These are phyloP conservation scores for Lasiosphaeria ovina DNA, from an alignment of 495 filamentous ascomycete species.

Conservation along the genomic window DNA sequence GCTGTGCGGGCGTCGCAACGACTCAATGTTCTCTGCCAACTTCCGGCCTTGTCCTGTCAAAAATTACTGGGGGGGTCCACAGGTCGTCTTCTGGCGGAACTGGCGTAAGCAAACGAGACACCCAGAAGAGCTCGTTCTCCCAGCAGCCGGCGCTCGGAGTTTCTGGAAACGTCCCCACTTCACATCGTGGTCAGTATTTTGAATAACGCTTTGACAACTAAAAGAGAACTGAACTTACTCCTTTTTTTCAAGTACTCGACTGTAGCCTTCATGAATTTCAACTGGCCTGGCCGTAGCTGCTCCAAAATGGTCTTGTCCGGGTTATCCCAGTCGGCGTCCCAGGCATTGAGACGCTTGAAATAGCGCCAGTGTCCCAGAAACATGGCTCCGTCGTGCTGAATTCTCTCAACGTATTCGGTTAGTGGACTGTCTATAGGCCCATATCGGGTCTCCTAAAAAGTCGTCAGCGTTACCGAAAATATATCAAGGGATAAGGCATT, in stretches of 20 bases:
- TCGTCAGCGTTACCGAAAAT: background rate
- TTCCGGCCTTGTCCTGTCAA: slow-evolving; percentile 21
- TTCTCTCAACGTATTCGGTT: slow-evolving; percentile 24
- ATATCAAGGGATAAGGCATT: background rate
- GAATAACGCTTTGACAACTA: background rate
- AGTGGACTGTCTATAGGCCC: slow-evolving; percentile 18
- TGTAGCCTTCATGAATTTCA: slow-evolving; percentile 18
- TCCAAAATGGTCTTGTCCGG: slow-evolving; percentile 9
- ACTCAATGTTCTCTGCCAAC: slow-evolving; percentile 21
- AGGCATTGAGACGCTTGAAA: slow-evolving; percentile 29
- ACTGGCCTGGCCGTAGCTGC: slow-evolving; percentile 19
- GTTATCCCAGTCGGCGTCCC: slow-evolving; percentile 22
- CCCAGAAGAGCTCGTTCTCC: slow-evolving; percentile 31
- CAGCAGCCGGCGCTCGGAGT: slow-evolving; percentile 24
- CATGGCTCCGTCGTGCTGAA: slow-evolving; percentile 24
- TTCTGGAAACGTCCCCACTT: slow-evolving; percentile 20
- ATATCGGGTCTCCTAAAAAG: slow-evolving; percentile 28
- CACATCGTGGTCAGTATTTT: background rate
- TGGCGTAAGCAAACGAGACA: slow-evolving; percentile 28
- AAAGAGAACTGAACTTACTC: slow-evolving; percentile 9
- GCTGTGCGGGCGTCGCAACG: background rate
- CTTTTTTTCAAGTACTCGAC: slow-evolving; percentile 14
- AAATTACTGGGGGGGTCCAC: slow-evolving; percentile 25
- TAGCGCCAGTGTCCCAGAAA: slow-evolving; percentile 32
- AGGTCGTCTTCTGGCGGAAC: background rate